Evolutionary conservation across 805 yeast genomes (phyloP).

Genomic region (Babjeviella inositovora): DNA sequence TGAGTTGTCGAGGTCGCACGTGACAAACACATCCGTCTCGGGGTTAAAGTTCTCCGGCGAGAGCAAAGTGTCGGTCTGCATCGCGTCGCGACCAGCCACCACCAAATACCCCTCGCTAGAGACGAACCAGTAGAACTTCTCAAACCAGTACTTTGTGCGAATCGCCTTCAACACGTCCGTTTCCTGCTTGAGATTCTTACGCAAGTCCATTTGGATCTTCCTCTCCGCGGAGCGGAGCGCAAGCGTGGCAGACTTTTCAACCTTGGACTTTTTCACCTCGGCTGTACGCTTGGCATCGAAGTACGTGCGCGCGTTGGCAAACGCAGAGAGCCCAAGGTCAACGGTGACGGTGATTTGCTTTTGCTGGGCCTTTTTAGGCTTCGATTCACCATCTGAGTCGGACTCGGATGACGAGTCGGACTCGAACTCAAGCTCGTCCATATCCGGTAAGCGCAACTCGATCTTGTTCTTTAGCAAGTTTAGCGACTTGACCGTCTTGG

Average conservation of each 20-base stretch:
- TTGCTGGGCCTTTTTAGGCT: slow-evolving; percentile 3
- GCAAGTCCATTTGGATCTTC: slow-evolving; percentile 59
- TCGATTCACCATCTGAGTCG: slow-evolving; percentile 10
- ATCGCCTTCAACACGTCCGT: slow-evolving; percentile 33
- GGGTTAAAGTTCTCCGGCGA: slow-evolving; percentile 59
- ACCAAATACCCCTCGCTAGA: slow-evolving; percentile 80
- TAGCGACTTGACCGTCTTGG: slow-evolving; percentile 51
- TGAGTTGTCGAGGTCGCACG: slow-evolving; percentile 61
- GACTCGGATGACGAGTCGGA: slow-evolving; percentile 6
- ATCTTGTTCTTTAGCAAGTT: slow-evolving; percentile 57
- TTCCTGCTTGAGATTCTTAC: slow-evolving; percentile 40
- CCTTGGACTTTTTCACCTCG: slow-evolving; percentile 62
- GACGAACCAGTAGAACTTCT: slow-evolving; percentile 89
- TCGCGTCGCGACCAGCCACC: slow-evolving; percentile 69
- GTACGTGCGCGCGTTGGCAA: slow-evolving; percentile 75
- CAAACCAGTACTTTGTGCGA: slow-evolving; percentile 78
- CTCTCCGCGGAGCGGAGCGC: slow-evolving; percentile 77
- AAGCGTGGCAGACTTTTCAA: slow-evolving; percentile 56
- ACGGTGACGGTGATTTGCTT: slow-evolving; percentile 36
- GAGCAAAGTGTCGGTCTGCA: slow-evolving; percentile 69
- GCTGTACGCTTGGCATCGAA: slow-evolving; percentile 68
- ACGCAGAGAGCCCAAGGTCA: slow-evolving; percentile 60
- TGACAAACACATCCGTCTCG: slow-evolving; percentile 55
- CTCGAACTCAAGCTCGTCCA: slow-evolving; percentile 8
- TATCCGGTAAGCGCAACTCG: slow-evolving; percentile 32